Conservation (phyloP, 2,329 filamentous ascomycete genomes). For the Alternaria gaisen region DNA sequence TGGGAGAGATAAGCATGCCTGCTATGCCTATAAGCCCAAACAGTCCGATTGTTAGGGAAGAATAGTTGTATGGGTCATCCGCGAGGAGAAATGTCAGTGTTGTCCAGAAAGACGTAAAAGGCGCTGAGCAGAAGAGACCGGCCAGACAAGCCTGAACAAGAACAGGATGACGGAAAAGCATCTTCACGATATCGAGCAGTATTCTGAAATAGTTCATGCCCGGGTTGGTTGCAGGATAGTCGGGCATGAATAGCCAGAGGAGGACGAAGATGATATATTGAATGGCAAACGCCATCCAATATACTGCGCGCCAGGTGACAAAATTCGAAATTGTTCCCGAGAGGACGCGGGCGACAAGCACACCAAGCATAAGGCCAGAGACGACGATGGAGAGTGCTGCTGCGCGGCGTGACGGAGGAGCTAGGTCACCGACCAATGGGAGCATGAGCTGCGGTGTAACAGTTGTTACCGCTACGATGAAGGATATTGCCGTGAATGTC, state of each 20-base stretch:
- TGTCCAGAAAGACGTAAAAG: slow-evolving; percentile 75
- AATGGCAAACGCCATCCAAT: slow-evolving; percentile 77
- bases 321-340: slow-evolving; percentile 79
- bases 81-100: slow-evolving; percentile 82
- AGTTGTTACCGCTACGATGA: slow-evolving; percentile 77
- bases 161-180: slow-evolving; percentile 71
- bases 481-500: slow-evolving; percentile 74
- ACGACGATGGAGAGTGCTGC: slow-evolving; percentile 77
- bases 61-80: slow-evolving; percentile 72
- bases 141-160: slow-evolving; percentile 75
- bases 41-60: slow-evolving; percentile 74
- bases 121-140: slow-evolving; percentile 67
- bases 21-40: slow-evolving; percentile 81
- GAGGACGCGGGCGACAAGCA: slow-evolving; percentile 78
- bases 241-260: slow-evolving; percentile 79
- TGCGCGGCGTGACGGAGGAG: slow-evolving; percentile 72
- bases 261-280: slow-evolving; percentile 72
- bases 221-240: slow-evolving; percentile 80
- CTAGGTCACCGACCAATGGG: slow-evolving; percentile 80
- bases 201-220: slow-evolving; percentile 72
- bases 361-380: slow-evolving; percentile 77
- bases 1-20: slow-evolving; percentile 71
- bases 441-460: slow-evolving; percentile 81
- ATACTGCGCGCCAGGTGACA: slow-evolving; percentile 78
- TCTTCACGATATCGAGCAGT: slow-evolving; percentile 69